Base-by-base conservation (phyloP, 2,329 filamentous ascomycete genomes). In the Diplodia mutila region DNA sequence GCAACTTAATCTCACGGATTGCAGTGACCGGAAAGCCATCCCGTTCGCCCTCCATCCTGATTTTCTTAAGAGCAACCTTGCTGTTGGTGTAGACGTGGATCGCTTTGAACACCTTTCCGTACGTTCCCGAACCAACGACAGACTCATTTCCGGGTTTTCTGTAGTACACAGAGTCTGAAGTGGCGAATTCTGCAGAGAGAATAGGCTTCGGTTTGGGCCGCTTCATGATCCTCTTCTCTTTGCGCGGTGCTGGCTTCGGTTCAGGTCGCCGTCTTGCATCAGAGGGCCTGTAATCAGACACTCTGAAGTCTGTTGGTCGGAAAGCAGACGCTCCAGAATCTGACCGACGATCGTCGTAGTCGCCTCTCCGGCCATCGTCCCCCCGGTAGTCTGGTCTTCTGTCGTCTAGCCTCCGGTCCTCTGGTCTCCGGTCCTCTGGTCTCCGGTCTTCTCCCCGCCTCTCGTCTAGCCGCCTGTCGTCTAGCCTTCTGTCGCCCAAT, bases 121-220 rank as follows among this genome's bases (percentile, higher is more conserved):
- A 98, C 0, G 94, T 98, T 12, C 94, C 94, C 52, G 94, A 97
- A 18, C 94, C 94, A 23, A 98, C 91, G 0, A 98, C 94, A 0
- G 94, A 98, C 77, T 97, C 94, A 73, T 98, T 97, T n/a, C 94
- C 94, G 1, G 94, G 94, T 76, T 97, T 98, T 70, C 94, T 87
- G 80, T 91, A 97, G 79, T 96, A 98, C 3, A 98, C 93, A 0
- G 94, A 97, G 54, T 94, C 91, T 0, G 94, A 97, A 6, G 85
- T 83, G 12, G 89, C 87, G 73, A 94, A 87, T 37, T 97, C 92
- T 27, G 88, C 81, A 0, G 90, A 81, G 1, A 98, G 81, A 5
- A 84, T 86, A 2, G 92, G 93, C 64, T 89, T 88, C 55, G 88
- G 84, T 75, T 93, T 95, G 14, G 88, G 81, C 34, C 90, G 87